Percentiles rank a stretch among this genome's conserved stretches.
Evolutionary conservation across 805 yeast species (phyloP).

Genomic region (Hagleromyces aurorensis): DNA sequence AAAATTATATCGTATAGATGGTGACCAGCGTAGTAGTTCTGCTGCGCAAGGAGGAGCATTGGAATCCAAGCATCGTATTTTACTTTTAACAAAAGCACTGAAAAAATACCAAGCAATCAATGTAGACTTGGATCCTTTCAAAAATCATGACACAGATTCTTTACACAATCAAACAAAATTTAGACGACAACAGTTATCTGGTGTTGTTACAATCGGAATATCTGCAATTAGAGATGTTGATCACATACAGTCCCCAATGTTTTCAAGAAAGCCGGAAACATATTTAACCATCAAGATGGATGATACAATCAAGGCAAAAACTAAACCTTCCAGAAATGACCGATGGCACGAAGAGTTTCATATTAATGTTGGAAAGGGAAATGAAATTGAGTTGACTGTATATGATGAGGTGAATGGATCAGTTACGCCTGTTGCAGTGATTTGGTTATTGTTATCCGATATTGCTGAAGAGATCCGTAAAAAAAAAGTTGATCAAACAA

Average conservation of each 20-base stretch:
- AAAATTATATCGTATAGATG: conserved; percentile 79
- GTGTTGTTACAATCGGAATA: conserved; percentile 65
- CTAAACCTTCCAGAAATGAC: conserved; percentile 68
- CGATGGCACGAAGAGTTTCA: conserved; percentile 77
- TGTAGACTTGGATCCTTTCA: conserved; percentile 53
- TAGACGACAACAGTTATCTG: conserved; percentile 78
- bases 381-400: conserved; percentile 82
- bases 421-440: conserved; percentile 79
- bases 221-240: conserved; percentile 82
- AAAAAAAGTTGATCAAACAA: conserved; percentile 69
- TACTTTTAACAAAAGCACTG: conserved; percentile 70
- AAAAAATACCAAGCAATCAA: conserved; percentile 88
- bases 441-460: conserved; percentile 87
- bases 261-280: conserved; percentile 73
- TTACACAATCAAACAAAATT: conserved; percentile 61
- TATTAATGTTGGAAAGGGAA: conserved; percentile 79
- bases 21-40: conserved; percentile 75
- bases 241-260: conserved; percentile 80
- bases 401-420: conserved; percentile 67
- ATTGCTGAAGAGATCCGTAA: conserved; percentile 92
- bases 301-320: conserved; percentile 73
- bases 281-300: conserved; percentile 74
- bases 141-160: conserved; percentile 47
- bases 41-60: conserved; percentile 84
- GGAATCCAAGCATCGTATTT: conserved; percentile 81